Evolutionary conservation across 2,329 filamentous ascomycete genomes (phyloP).

Genomic region (Exophiala alcalophila): DNA sequence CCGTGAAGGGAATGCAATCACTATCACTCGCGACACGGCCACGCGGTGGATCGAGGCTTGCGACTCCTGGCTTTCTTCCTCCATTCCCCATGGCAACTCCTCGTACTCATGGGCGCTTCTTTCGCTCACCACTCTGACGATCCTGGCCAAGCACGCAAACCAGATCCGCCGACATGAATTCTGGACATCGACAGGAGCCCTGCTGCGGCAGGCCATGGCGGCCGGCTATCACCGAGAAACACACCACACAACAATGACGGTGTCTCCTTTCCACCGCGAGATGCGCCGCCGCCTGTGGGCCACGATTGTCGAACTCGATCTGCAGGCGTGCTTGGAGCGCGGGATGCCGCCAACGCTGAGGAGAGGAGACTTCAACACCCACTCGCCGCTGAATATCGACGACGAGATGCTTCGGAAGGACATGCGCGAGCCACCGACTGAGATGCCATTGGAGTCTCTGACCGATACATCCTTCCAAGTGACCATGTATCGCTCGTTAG

Average conservation of each 20-base stretch:
- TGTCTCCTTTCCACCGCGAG: conserved; percentile 47
- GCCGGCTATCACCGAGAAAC: conserved; percentile 51
- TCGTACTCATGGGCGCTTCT: conserved; percentile 46
- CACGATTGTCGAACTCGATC: conserved; percentile 55
- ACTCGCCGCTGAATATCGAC: conserved; percentile 39
- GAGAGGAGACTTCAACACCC: conserved; percentile 46
- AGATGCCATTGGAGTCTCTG: conserved; percentile 21
- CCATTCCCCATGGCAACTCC: too few species aligned
- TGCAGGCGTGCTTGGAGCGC: conserved; percentile 54
- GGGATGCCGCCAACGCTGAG: conserved; percentile 51
- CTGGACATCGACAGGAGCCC: conserved; percentile 47
- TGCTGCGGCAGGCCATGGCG: conserved; percentile 48
- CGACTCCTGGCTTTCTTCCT: conserved; percentile 20
- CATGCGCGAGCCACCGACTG: conserved; percentile 10
- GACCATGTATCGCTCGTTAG: conserved; percentile 25
- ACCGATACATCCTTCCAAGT: conserved; percentile 31
- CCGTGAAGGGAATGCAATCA: conserved; percentile 5
- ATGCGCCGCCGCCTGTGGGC: conserved; percentile 57
- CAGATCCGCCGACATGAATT: conserved; percentile 49
- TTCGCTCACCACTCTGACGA: conserved; percentile 49
- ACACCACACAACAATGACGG: too few species aligned
- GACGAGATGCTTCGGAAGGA: conserved; percentile 27
- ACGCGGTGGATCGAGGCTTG: conserved; percentile 20
- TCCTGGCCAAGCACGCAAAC: conserved; percentile 48
- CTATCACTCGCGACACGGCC: conserved; percentile 17